Evolutionary conservation across 768 basidiomycete species (phyloP), one percentile per base, ranked within the genome.

Genomic region (Phaffia australis): DNA sequence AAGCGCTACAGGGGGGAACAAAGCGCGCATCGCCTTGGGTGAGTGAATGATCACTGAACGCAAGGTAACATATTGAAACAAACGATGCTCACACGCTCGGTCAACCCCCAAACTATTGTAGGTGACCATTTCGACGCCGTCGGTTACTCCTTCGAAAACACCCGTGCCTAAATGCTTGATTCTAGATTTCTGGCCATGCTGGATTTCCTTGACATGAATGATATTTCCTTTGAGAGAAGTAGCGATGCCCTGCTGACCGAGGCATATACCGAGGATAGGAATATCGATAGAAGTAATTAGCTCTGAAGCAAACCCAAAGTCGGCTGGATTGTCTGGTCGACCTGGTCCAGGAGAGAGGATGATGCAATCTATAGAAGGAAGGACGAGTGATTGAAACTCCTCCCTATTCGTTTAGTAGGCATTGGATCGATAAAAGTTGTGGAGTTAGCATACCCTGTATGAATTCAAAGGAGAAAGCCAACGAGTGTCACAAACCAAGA

Each of bases 161-260:
- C 84, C 84, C 16, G 73, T 77, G 14, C 82, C 82, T 3, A 71
- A 72, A 73, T 90, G 87, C 21, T 81, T 72, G 27, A 91, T 80
- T 55, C 74, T 71, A 8, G 87, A 88, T 60, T 87, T 80, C 71
- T 86, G 87, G 8, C 87, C 87, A 71, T 88, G 87, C 73, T 59
- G 54, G 29, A 69, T 69, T 52, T 64, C 56, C n/a, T 55, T 55
- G 19, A 59, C 67, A 51, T 51, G 58, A 14, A 5, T 54, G 48
- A 69, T 63, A 14, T 15, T 1, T 11, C 62, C 67, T 50, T 56
- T 62, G 18, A 69, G 52, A 7, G 67, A 57, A 42, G 67, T 64
- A 7, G 67, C 67, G 67, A 69, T 69, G 21, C 67, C 67, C 42
- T 69, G 67, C 30, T 63, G 62, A 14, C 67, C 67, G 51, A 69